Percentiles rank a stretch among this genome's conserved stretches.
Evolutionary conservation across 1,284 basidiomycete genomes (phyloP).

Genomic region (Inonotus hispidus): DNA sequence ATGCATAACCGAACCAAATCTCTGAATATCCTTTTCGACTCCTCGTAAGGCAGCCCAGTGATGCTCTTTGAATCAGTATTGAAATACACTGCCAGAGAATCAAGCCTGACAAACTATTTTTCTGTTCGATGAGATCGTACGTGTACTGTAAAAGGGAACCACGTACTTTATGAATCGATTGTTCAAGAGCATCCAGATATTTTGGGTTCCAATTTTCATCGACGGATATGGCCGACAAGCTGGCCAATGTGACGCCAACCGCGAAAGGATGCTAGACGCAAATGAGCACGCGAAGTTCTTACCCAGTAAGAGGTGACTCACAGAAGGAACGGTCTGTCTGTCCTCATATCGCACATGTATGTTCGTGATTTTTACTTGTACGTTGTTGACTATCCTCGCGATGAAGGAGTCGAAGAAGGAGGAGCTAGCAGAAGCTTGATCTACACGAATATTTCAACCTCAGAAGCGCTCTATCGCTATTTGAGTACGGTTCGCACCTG

Average conservation of each 20-base stretch:
- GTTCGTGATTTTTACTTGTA: slow-evolving; percentile 94
- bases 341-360: slow-evolving; percentile 98
- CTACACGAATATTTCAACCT: background rate
- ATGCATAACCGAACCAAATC: slow-evolving; percentile 51
- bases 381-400: slow-evolving; percentile 92
- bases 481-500: slow-evolving; percentile 32
- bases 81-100: slow-evolving; percentile 92
- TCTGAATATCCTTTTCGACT: slow-evolving; percentile 77
- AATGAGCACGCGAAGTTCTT: background rate
- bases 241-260: slow-evolving; percentile 86
- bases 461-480: background rate
- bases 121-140: slow-evolving; percentile 16
- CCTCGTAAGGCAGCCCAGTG: slow-evolving; percentile 59
- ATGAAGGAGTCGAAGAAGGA: slow-evolving; percentile 82
- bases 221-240: slow-evolving; percentile 92
- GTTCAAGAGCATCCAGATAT: slow-evolving; percentile 88
- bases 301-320: slow-evolving; percentile 32
- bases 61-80: slow-evolving; percentile 90
- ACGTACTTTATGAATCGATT: slow-evolving; percentile 85
- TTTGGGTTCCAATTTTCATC: slow-evolving; percentile 90
- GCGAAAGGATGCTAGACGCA: slow-evolving; percentile 85
- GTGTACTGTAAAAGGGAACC: slow-evolving; percentile 1
- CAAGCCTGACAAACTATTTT: slow-evolving; percentile 73
- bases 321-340: slow-evolving; percentile 87
- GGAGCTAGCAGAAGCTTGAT: slow-evolving; percentile 40